phyloP scores from a whole-genome alignment of 2,329 filamentous ascomycete genomes.

The Pseudogymnoascus sp. region DNA sequence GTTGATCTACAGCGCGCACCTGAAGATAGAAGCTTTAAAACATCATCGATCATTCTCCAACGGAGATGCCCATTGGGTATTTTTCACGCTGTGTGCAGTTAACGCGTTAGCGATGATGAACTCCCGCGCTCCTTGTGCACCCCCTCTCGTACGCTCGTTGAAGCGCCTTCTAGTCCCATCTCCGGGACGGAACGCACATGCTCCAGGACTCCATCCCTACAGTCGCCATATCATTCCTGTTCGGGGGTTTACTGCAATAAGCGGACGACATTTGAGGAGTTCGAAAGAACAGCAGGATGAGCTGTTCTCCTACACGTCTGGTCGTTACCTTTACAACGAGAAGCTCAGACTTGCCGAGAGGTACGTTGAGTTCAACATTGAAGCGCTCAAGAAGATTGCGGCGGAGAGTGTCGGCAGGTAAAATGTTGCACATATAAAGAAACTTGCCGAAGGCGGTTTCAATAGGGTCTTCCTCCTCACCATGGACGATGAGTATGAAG shows the following conservation, averaged over 20 bases:
- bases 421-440: background rate
- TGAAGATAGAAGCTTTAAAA: background rate
- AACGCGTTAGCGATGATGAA: background rate
- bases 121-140: background rate
- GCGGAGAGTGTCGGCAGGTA: conserved; percentile 11
- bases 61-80: background rate
- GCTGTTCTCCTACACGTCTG: background rate
- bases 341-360: conserved; percentile 10
- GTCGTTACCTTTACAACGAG: conserved; percentile 10
- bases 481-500: conserved; percentile 12
- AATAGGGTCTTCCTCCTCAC: conserved; percentile 14
- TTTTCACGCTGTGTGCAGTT: background rate
- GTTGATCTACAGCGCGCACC: background rate
- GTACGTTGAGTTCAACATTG: conserved; percentile 11
- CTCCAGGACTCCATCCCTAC: background rate
- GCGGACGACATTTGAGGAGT: background rate
- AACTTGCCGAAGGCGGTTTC: conserved; percentile 23
- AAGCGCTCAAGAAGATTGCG: conserved; percentile 11
- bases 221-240: no score
- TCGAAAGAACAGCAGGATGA: background rate
- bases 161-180: background rate
- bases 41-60: background rate
- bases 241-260: background rate
- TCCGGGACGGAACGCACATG: background rate
- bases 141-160: background rate